Evolutionary conservation across 352 stramenopile genomes (phyloP).

Genomic region (Pythium phragmiticola): DNA sequence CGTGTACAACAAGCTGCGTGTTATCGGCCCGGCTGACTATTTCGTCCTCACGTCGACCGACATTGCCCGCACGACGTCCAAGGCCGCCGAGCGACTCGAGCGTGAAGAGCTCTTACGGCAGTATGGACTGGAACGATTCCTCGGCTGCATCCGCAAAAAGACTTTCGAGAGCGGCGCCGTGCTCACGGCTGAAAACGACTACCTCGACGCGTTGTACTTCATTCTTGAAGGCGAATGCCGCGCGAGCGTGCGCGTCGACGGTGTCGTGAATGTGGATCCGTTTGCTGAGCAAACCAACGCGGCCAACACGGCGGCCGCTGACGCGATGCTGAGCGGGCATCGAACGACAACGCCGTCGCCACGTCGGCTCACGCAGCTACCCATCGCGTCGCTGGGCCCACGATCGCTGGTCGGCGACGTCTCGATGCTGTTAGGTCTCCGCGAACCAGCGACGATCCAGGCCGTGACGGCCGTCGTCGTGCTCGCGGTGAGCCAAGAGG

Average conservation of each 20-base stretch:
- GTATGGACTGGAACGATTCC: conserved; percentile 27
- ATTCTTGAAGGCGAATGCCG: conserved; percentile 31
- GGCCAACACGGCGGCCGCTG: background rate
- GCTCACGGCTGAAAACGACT: conserved; percentile 20
- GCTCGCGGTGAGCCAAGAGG: conserved; percentile 22
- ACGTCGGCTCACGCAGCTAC: conserved; percentile 7
- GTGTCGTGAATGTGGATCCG: conserved; percentile 14
- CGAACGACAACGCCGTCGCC: background rate
- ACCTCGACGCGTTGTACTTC: conserved; percentile 19
- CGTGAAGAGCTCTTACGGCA: conserved; percentile 17
- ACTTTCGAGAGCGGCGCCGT: conserved; percentile 27
- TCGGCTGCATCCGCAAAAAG: conserved; percentile 29
- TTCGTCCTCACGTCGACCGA: conserved; percentile 26
- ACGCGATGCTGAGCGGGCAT: conserved; percentile 9
- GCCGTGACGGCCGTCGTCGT: conserved; percentile 25
- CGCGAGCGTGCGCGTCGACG: conserved; percentile 23
- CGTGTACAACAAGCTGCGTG: conserved; percentile 30
- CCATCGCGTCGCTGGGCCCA: conserved; percentile 27
- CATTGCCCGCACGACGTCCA: conserved; percentile 23
- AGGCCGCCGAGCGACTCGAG: conserved; percentile 24
- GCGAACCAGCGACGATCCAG: conserved; percentile 26
- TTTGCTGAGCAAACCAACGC: conserved; percentile 21
- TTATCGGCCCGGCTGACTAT: conserved; percentile 29
- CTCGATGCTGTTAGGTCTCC: conserved; percentile 22
- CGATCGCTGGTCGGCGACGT: conserved; percentile 22